Evolutionary conservation across 1,139 yeast genomes (phyloP).

Genomic region (Diutina scorzettiae): DNA sequence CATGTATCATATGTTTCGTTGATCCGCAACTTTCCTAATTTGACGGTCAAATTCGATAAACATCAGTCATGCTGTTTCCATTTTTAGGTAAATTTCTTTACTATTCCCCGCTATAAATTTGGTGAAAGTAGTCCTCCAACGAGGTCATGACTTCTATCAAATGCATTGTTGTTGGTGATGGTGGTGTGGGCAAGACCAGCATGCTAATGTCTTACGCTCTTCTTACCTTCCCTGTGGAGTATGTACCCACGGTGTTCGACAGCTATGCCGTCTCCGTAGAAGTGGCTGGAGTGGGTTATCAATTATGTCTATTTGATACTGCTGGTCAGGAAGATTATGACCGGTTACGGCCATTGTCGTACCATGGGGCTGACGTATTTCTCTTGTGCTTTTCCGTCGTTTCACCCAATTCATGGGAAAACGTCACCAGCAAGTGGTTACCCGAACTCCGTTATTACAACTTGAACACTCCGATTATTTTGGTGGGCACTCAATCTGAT

Average conservation of each 20-base stretch:
- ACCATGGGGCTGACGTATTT: slow-evolving; percentile 94
- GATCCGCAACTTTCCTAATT: too few species aligned
- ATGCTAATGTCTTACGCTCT: slow-evolving; percentile 82
- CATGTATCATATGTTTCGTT: too few species aligned
- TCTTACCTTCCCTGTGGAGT: slow-evolving; percentile 78
- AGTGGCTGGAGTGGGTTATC: slow-evolving; percentile 97
- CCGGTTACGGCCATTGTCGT: slow-evolving; percentile 88
- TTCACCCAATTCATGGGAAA: slow-evolving; percentile 92
- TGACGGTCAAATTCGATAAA: too few species aligned
- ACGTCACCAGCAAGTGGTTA: slow-evolving; percentile 95
- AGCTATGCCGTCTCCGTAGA: slow-evolving; percentile 97
- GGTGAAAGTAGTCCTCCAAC: too few species aligned
- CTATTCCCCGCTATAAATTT: too few species aligned
- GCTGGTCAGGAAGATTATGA: slow-evolving; percentile 99
- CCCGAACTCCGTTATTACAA: slow-evolving; percentile 98
- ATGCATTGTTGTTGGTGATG: slow-evolving; percentile 96
- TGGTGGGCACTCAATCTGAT: slow-evolving; percentile 94
- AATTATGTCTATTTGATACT: slow-evolving; percentile 90
- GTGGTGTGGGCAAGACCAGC: slow-evolving; percentile 74
- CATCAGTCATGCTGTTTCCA: too few species aligned
- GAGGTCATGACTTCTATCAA: slow-evolving; percentile 39
- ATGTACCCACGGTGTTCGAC: slow-evolving; percentile 78
- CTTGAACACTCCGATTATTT: slow-evolving; percentile 92
- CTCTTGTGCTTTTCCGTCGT: slow-evolving; percentile 90
- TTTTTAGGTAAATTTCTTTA: too few species aligned